Conservation (phyloP, 1,284 basidiomycete species). For the Xanthoconium separans region DNA sequence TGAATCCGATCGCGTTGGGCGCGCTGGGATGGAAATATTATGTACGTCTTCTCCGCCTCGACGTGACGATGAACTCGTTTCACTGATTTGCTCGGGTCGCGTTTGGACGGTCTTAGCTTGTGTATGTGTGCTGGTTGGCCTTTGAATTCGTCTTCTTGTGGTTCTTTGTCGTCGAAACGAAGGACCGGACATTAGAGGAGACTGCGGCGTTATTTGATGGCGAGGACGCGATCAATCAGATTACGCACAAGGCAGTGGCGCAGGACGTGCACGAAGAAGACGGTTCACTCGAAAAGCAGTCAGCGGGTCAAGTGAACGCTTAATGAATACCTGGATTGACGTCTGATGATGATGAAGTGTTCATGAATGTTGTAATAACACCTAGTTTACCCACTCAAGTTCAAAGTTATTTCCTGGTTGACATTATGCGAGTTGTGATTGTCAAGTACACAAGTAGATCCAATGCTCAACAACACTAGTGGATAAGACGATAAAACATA, state of each 20-base stretch:
- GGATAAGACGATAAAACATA: not conserved
- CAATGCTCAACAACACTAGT: not conserved
- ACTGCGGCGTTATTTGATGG: slow-evolving; percentile 74
- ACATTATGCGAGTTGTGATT: too few relatives aligned
- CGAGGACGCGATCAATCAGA: slow-evolving; percentile 46
- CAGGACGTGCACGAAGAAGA: slow-evolving; percentile 32
- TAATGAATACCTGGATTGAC: not conserved
- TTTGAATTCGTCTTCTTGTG: slow-evolving; percentile 65
- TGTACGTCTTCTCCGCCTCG: slow-evolving; percentile 27
- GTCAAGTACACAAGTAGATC: too few relatives aligned
- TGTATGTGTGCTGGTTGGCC: slow-evolving; percentile 69
- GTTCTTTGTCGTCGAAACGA: slow-evolving; percentile 71
- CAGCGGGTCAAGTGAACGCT: not conserved
- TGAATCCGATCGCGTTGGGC: slow-evolving; percentile 73
- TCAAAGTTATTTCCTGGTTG: too few relatives aligned
- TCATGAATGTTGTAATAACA: too few relatives aligned
- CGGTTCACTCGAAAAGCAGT: slow-evolving; percentile 33
- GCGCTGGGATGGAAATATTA: slow-evolving; percentile 67
- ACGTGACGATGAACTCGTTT: not conserved
- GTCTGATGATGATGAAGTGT: too few relatives aligned
- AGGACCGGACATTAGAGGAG: slow-evolving; percentile 70
- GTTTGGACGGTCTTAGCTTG: slow-evolving; percentile 39
- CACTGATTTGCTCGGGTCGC: not conserved
- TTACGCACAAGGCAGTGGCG: slow-evolving; percentile 32
- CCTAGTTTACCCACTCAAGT: too few relatives aligned